A percentile compares a stretch with the other conserved stretches of the same genome.
Evolutionary conservation across 805 yeast species (phyloP).

Genomic region (Yamadazyma insecticola): DNA sequence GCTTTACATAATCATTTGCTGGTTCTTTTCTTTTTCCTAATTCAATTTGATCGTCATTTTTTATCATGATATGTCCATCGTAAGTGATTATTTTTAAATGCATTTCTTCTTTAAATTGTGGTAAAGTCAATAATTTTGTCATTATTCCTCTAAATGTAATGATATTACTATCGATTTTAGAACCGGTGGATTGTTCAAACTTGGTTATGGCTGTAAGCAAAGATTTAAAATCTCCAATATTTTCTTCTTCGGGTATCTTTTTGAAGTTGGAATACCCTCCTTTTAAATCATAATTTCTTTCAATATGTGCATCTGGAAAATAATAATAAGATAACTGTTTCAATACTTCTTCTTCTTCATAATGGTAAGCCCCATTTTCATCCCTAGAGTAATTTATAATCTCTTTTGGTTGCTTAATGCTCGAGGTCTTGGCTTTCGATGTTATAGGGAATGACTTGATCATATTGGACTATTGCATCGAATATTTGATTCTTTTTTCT

Average conservation of each 20-base stretch:
- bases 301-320: slow-evolving; percentile 69
- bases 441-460: slow-evolving; percentile 35
- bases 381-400: slow-evolving; percentile 62
- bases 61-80: slow-evolving; percentile 72
- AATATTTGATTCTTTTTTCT: too few relatives aligned
- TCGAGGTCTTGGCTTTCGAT: slow-evolving; percentile 56
- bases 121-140: slow-evolving; percentile 66
- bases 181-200: slow-evolving; percentile 45
- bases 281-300: slow-evolving; percentile 53
- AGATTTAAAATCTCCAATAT: slow-evolving; percentile 52
- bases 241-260: slow-evolving; percentile 50
- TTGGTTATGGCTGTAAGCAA: slow-evolving; percentile 51
- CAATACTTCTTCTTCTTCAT: slow-evolving; percentile 38
- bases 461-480: slow-evolving; percentile 15
- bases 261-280: slow-evolving; percentile 61
- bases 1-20: slow-evolving; percentile 26
- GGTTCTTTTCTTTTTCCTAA: slow-evolving; percentile 18
- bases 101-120: slow-evolving; percentile 55
- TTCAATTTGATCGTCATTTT: slow-evolving; percentile 42
- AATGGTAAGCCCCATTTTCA: slow-evolving; percentile 39
- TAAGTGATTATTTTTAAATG: slow-evolving; percentile 61
- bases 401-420: slow-evolving; percentile 84
- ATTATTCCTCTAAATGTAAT: slow-evolving; percentile 84
- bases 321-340: slow-evolving; percentile 78
- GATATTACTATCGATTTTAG: slow-evolving; percentile 56